A percentile compares a stretch with the other conserved stretches of the same genome.
phyloP scores from a whole-genome alignment of 116 monocot species.

The Iris pallida region DNA sequence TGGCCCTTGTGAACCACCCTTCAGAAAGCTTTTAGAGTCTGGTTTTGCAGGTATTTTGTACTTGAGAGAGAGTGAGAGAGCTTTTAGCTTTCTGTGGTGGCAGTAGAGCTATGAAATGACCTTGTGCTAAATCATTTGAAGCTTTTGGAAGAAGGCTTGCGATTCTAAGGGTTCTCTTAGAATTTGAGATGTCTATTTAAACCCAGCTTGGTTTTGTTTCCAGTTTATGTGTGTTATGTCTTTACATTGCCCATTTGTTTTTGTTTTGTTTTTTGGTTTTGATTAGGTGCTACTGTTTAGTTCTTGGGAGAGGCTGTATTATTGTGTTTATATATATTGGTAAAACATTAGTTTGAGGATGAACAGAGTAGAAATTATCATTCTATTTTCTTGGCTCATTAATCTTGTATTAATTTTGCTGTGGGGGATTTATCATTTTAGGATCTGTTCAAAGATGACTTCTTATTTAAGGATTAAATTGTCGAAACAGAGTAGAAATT shows the following conservation, averaged over 20 bases:
- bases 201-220: slow-evolving; percentile 3
- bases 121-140: background rate
- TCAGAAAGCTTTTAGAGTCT: background rate
- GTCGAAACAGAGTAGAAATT: too few species aligned
- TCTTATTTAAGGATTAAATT: too few species aligned
- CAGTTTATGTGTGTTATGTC: too few species aligned
- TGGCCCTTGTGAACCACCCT: background rate
- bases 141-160: background rate
- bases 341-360: background rate
- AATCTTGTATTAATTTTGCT: too few species aligned
- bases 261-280: background rate
- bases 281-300: background rate
- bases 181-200: background rate
- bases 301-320: background rate
- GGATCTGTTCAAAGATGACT: too few species aligned
- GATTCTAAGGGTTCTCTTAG: background rate
- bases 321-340: background rate
- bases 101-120: background rate
- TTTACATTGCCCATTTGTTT: background rate
- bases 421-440: too few species aligned
- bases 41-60: background rate
- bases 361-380: background rate
- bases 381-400: too few species aligned
- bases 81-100: background rate
- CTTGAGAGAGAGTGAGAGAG: too few species aligned